phyloP scores from a whole-genome alignment of 2,329 filamentous ascomycete genomes.

The Microcyclosporella mali region DNA sequence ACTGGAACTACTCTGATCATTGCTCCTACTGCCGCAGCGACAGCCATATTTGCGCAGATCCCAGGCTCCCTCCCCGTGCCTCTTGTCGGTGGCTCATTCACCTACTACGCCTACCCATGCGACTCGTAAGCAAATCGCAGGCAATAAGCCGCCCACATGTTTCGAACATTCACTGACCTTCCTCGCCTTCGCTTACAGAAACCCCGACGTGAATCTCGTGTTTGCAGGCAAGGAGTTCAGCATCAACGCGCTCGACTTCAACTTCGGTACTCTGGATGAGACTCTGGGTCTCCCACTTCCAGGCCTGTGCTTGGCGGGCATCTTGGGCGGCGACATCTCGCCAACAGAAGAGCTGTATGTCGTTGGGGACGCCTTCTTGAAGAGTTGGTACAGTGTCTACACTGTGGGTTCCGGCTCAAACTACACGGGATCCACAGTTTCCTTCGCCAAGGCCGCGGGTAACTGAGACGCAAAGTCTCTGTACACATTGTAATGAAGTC shows the following conservation, averaged over 20 bases:
- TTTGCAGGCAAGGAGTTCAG: slow-evolving; percentile 25
- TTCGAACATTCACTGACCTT: too few relatives aligned
- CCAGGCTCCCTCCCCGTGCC: slow-evolving; percentile 29
- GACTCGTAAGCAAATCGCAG: too few relatives aligned
- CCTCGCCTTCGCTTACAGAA: too few relatives aligned
- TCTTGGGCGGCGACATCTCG: slow-evolving; percentile 17
- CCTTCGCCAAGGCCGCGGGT: slow-evolving; percentile 19
- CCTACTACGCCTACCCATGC: slow-evolving; percentile 31
- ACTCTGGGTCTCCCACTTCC: slow-evolving; percentile 12
- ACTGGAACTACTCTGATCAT: slow-evolving; percentile 31
- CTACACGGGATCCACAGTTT: slow-evolving; percentile 16
- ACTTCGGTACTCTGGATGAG: slow-evolving; percentile 17
- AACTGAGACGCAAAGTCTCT: too few relatives aligned
- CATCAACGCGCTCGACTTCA: slow-evolving; percentile 21
- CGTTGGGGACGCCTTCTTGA: slow-evolving; percentile 22
- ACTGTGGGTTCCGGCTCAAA: background rate
- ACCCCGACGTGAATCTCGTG: slow-evolving; percentile 21
- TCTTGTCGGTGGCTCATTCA: slow-evolving; percentile 16
- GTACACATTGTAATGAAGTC: too few relatives aligned
- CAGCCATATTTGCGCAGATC: slow-evolving; percentile 30
- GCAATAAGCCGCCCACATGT: too few relatives aligned
- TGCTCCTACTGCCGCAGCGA: slow-evolving; percentile 27
- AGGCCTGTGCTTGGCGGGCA: slow-evolving; percentile 16
- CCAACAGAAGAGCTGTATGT: slow-evolving; percentile 18
- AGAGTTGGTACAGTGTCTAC: slow-evolving; percentile 23